Percentiles rank a stretch among this genome's conserved stretches.
Conservation (phyloP, 2,329 filamentous ascomycete genomes). For the Cordyceps pruinosa region DNA sequence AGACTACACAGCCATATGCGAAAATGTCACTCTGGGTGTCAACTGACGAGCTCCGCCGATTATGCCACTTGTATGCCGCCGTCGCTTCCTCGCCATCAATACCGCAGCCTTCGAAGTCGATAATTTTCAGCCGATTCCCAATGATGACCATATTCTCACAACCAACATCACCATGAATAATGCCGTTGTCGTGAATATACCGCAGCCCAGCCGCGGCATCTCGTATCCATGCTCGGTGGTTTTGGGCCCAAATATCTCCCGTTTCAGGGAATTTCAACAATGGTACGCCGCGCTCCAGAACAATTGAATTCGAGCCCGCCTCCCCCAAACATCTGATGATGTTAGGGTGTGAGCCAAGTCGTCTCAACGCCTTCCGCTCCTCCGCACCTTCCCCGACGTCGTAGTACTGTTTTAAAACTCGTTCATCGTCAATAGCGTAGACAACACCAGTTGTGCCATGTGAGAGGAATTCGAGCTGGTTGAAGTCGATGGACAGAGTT, state of each 20-base stretch:
- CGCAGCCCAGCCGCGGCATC: background rate
- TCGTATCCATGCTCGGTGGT: conserved; percentile 3
- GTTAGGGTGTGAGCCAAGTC: conserved; percentile 4
- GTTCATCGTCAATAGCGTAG: conserved; percentile 3
- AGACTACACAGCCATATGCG: background rate
- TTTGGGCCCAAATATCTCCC: background rate
- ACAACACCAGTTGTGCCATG: background rate
- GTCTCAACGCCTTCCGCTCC: background rate
- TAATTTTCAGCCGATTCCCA: background rate
- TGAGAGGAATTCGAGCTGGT: background rate
- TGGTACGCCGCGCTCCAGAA: conserved; percentile 3
- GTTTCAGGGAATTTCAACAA: background rate
- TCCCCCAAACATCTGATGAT: conserved; percentile 1
- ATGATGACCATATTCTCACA: conserved; percentile 10
- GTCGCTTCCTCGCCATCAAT: background rate
- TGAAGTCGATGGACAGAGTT: background rate
- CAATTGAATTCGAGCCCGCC: background rate
- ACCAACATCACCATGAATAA: conserved; percentile 7
- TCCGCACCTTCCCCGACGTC: background rate
- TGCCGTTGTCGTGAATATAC: background rate
- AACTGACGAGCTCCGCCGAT: background rate
- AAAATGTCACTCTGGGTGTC: background rate
- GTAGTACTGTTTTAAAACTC: conserved; percentile 7
- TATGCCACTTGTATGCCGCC: background rate
- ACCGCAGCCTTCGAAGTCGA: background rate